Evolutionary conservation across 2,329 filamentous ascomycete genomes (phyloP), one percentile per base, ranked within the genome.

Genomic region (Cladosporium austrohemisphaericum): DNA sequence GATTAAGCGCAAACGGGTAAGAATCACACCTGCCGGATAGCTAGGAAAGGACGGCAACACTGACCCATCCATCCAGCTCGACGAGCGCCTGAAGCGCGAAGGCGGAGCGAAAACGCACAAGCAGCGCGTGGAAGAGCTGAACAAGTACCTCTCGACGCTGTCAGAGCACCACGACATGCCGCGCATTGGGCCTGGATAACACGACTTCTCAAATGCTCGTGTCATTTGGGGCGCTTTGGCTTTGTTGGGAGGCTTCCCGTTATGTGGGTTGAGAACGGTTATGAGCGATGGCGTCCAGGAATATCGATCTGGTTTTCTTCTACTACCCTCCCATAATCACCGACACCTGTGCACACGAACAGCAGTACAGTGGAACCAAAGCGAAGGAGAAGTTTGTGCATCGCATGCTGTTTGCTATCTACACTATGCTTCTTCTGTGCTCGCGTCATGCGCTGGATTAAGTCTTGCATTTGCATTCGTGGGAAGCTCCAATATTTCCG

Each of bases 131-230:
- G 91, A 97, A 68, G 90, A 96, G 67, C 74, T 97, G 60, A 98
- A 98, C 67, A 88, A 87, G 55, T 96, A 97, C 67, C 74, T 98
- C 28, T 93, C 88, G 57, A 86, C 84, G 57, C 71, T 98, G 63
- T 95, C 88, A 71, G 93, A 98, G 71, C 93, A 98, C 72, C 92
- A 98, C 69, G 93, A 98, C 67, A 98, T 98, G 91, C 77, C 77
- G 6, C 72, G 76, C 57, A 80, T 80, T 51, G 77, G 77, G 52
- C 77, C 77, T 56, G 77, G 77, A 55, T 80, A 79, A 78, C 35
- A 35, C 31, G 11, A 9, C 2, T n/a, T 9, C 14, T 18, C n/a
- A n/a, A n/a, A n/a, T n/a, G n/a, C n/a, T n/a, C n/a, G n/a, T n/a
- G 32, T 13, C 28, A 31, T n/a, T 10, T 31, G n/a, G 3, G 28